A percentile compares a stretch with the other conserved stretches of the same genome.
phyloP scores from a whole-genome alignment of 768 basidiomycete genomes.

The Termitomyces sp. region DNA sequence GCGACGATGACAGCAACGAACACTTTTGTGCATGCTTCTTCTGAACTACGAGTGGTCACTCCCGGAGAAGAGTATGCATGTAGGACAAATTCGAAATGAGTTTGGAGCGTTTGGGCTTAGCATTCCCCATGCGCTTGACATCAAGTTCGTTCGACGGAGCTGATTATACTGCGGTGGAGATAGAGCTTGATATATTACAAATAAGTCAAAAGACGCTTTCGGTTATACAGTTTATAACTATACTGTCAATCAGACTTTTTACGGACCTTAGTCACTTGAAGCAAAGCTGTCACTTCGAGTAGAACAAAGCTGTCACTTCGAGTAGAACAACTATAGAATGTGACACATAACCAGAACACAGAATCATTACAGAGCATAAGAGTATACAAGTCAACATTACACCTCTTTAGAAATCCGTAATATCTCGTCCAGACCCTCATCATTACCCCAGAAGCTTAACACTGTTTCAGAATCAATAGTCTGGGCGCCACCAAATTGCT shows the following conservation, averaged over 20 bases:
- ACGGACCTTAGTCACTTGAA: background rate
- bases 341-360: background rate
- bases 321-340: background rate
- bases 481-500: conserved; percentile 10
- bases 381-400: background rate
- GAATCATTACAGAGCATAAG: background rate
- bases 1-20: conserved; percentile 22
- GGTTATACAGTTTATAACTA: background rate
- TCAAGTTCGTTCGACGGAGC: conserved; percentile 20
- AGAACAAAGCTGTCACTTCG: background rate
- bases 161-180: background rate
- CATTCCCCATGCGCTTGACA: conserved; percentile 26
- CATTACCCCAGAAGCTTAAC: conserved; percentile 59
- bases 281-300: background rate
- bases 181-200: background rate
- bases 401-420: conserved; percentile 58
- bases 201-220: background rate
- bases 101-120: conserved; percentile 30
- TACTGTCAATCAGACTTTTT: background rate
- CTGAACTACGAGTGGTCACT: conserved; percentile 28
- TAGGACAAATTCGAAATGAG: conserved; percentile 23
- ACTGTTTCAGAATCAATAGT: conserved; percentile 17
- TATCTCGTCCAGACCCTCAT: conserved; percentile 75
- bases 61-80: conserved; percentile 22
- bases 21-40: conserved; percentile 28